phyloP scores from a whole-genome alignment of 176 grass and related monocot species.

The Metroxylon sagu region DNA sequence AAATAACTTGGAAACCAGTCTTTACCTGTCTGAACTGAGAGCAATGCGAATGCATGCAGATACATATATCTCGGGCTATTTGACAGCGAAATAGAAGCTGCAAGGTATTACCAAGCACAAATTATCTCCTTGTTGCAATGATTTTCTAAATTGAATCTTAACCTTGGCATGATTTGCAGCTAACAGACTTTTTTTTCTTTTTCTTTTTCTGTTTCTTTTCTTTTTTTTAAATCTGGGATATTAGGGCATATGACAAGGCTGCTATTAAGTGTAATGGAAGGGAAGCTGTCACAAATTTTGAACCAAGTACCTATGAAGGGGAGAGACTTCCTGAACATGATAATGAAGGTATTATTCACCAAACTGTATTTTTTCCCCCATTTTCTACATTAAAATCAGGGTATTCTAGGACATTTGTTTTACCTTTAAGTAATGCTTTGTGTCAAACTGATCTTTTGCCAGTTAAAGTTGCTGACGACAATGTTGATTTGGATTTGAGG shows the following conservation, averaged over 20 bases:
- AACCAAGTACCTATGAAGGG: slow-evolving; percentile 55
- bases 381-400: too few species aligned
- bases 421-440: too few species aligned
- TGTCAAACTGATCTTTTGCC: slow-evolving; percentile 3
- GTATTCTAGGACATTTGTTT: too few species aligned
- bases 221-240: background rate
- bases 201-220: slow-evolving; percentile 9
- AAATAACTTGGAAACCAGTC: too few species aligned
- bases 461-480: slow-evolving; percentile 35
- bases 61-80: slow-evolving; percentile 98
- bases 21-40: too few species aligned
- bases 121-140: background rate
- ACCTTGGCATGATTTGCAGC: background rate
- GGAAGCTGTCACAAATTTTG: slow-evolving; percentile 92
- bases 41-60: slow-evolving; percentile 38
- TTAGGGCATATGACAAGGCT: slow-evolving; percentile 94
- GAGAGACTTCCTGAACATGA: slow-evolving; percentile 35
- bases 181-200: slow-evolving; percentile 10
- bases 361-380: too few species aligned
- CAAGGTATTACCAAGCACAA: slow-evolving; percentile 35
- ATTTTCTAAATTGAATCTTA: background rate
- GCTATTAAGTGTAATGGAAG: slow-evolving; percentile 90
- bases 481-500: slow-evolving; percentile 79
- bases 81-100: slow-evolving; percentile 93
- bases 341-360: slow-evolving; percentile 44